Evolutionary conservation across 306 rosid genomes (phyloP), one percentile per base, ranked within the genome.

Genomic region (Datisca glomerata): DNA sequence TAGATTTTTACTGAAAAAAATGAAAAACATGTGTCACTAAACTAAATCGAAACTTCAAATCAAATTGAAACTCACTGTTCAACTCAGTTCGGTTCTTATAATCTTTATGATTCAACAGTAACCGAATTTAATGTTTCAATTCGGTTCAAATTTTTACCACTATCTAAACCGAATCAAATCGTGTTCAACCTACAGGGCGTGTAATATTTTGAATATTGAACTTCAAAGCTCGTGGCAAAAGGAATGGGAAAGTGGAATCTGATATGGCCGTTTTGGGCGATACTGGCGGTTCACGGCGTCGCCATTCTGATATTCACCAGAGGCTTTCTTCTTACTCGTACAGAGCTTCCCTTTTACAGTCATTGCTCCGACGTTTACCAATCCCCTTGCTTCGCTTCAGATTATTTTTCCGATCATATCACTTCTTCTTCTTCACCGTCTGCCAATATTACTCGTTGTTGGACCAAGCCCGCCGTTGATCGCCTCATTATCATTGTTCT

Each of bases 251-350:
- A 18, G 59, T 79, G 81, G 55, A 39, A 65, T 24, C 29, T 53
- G 40, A 68, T 42, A 58, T 67, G 89, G 84, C 67, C 74, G 33
- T 46, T 63, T 65, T 89, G 95, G 86, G 38, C 56, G 31, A 61
- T 86, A 24, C 37, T 78, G 66, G 14, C 58, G 0, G 72, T 89
- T 11, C 98, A 89, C 59, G 38, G 51, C 18, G 6, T 68, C 10
- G 93, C 77, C 50, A 70, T 83, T 56, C 47, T 68, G 41, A 56
- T 89, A 0, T 89, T 89, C 77, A 81, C 89, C 43, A 56, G 65
- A 65, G 98, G 95, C 8, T 89, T 84, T 57, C 79, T 89, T 13
- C 91, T 89, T 37, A 84, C 95, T 4, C 68, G 98, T 36, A 84
- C 95, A 15, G 98, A 89, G 65, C 98, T 89, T 67, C 95, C 95